Evolutionary conservation across 768 basidiomycete species (phyloP), one percentile per base, ranked within the genome.

Genomic region (Suillus spraguei): DNA sequence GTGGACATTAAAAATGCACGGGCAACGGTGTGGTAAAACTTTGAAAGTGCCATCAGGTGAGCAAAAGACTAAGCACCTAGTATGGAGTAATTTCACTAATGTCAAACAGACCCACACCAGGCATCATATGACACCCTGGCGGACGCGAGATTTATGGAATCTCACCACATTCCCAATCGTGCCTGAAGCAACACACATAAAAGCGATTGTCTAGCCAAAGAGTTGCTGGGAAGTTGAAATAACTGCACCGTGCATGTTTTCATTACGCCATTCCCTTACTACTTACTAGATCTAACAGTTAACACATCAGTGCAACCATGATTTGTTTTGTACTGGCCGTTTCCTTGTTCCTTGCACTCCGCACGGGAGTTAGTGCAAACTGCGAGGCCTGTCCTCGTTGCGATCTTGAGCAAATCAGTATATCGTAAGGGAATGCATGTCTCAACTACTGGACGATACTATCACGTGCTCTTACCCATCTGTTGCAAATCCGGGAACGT

Each of bases 381-480:
- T 39, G 39, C 39, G 39, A 39, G 14, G 39, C 39, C 39, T 39
- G 39, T 42, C 42, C 42, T 42, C 20, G 16, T 44, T 44, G 44
- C 44, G 20, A 44, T 44, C 11, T 10, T n/a, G n/a, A 56, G 22
- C 0, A 5, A 2, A 55, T 55, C 35, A 56, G 36, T 24, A 5
- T 22, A 24, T 3, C n/a, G 13, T 14, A 55, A 38, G 54, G 36
- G 55, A 8, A 56, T 56, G 22, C 55, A 39, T 56, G 55, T 17
- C 55, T 56, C 14, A 56, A 56, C 9, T 24, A 39, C 55, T 56
- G 55, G 36, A 56, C 54, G 36, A 56, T 10, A 39, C 55, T 16
- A 38, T 55, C 54, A 22, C 36, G 7, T 56, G 36, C 4, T 24
- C 9, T 17, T 56, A 56, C 36, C 55, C 55, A 4, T 56, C 55